A percentile compares a stretch with the other conserved stretches of the same genome.
Evolutionary conservation across 2,329 filamentous ascomycete species (phyloP).

Genomic region (Penicillium sclerotigenum): DNA sequence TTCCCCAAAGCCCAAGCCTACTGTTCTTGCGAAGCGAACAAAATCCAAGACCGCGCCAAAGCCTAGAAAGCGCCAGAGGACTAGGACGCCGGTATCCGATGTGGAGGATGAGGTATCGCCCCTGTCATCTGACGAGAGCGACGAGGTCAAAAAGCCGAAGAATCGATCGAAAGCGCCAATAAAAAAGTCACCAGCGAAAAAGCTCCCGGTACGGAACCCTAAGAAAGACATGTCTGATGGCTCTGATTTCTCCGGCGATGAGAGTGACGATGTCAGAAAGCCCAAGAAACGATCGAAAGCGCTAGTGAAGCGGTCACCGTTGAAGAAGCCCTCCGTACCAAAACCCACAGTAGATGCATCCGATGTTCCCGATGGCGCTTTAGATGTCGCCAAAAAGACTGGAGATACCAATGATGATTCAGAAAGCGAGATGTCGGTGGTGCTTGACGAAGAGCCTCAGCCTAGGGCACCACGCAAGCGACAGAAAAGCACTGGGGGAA

Average conservation of each 20-base stretch:
- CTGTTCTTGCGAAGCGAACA: conserved; percentile 28
- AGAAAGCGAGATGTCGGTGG: conserved; percentile 66
- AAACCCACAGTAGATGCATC: conserved; percentile 6
- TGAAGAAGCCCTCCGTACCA: conserved; percentile 7
- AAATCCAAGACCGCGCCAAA: conserved; percentile 21
- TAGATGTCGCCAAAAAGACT: conserved; percentile 11
- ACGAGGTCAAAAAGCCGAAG: conserved; percentile 20
- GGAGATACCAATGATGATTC: conserved; percentile 49
- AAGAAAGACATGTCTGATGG: conserved; percentile 6
- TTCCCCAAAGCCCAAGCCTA: conserved; percentile 17
- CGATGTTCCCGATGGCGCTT: conserved; percentile 17
- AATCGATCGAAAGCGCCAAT: conserved; percentile 14
- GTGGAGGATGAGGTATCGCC: conserved; percentile 17
- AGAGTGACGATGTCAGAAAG: conserved; percentile 22
- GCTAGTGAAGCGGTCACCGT: conserved; percentile 4
- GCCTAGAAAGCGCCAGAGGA: conserved; percentile 38
- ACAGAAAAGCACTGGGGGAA: conserved; percentile 29
- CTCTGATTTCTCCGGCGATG: conserved; percentile 14
- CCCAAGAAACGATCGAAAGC: conserved; percentile 16
- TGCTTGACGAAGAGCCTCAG: conserved; percentile 72
- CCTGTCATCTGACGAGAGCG: conserved; percentile 20
- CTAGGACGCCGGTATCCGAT: conserved; percentile 26
- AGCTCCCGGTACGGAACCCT: neutral
- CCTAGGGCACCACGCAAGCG: conserved; percentile 57
- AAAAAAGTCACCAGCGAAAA: conserved; percentile 3